A percentile compares a stretch with the other conserved stretches of the same genome.
Conservation (phyloP, 2,329 filamentous ascomycete species). For the Bipolaris victoriae region DNA sequence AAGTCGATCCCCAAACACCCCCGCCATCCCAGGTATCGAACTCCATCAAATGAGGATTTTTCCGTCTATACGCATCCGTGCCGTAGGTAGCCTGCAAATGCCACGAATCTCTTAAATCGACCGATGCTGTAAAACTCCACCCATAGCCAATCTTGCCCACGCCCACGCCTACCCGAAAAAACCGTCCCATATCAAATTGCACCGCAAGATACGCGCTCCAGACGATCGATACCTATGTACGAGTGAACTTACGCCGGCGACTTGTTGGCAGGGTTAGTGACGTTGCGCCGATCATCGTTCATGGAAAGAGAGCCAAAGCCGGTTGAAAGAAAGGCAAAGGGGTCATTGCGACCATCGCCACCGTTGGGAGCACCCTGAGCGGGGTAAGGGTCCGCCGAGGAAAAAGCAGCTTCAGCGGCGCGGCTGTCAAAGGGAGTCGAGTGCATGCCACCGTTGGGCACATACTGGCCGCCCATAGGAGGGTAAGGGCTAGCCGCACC, state of each 20-base stretch:
- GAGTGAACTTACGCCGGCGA: constrained; percentile 46
- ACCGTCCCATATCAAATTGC: constrained; percentile 44
- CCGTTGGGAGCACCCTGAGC: constrained; percentile 75
- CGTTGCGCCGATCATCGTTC: constrained; percentile 61
- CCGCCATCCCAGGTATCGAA: constrained; percentile 45
- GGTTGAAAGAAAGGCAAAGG: constrained; percentile 78
- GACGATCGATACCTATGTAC: constrained; percentile 46
- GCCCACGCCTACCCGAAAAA: constrained; percentile 44
- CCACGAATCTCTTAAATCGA: constrained; percentile 46
- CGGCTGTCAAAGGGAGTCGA: constrained; percentile 91
- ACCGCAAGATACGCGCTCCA: constrained; percentile 43
- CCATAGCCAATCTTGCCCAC: constrained; percentile 44
- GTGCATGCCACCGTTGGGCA: constrained; percentile 77
- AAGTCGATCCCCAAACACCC: constrained; percentile 44
- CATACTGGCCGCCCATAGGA: constrained; percentile 75
- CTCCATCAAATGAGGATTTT: constrained; percentile 44
- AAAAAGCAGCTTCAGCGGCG: constrained; percentile 92
- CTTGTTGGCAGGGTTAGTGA: constrained; percentile 48
- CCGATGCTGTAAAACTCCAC: constrained; percentile 47
- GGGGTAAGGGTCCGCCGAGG: constrained; percentile 81
- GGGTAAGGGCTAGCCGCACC: constrained; percentile 81
- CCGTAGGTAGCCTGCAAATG: constrained; percentile 47
- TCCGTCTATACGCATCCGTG: constrained; percentile 47
- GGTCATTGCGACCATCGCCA: constrained; percentile 69
- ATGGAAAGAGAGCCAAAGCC: constrained; percentile 77